phyloP scores from a whole-genome alignment of 345 rosid genomes.

The Eucalyptus paniculata region DNA sequence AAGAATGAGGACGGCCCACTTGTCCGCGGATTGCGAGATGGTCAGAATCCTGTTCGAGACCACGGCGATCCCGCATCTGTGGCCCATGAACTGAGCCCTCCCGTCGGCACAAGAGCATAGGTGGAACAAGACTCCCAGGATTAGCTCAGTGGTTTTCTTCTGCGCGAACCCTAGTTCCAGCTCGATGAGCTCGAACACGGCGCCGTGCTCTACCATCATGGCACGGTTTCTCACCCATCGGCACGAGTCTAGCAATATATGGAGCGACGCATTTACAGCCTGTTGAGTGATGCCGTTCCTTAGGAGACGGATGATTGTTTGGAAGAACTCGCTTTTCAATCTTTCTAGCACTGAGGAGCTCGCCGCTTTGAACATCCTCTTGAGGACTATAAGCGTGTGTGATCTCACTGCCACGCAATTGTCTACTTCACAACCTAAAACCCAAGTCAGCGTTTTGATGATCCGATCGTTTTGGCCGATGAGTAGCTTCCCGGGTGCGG shows the following conservation, averaged over 20 bases:
- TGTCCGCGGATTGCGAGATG: slow-evolving; percentile 38
- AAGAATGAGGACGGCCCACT: slow-evolving; percentile 43
- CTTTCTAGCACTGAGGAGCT: slow-evolving; percentile 26
- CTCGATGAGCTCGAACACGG: slow-evolving; percentile 46
- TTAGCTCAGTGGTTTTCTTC: slow-evolving; percentile 38
- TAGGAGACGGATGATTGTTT: slow-evolving; percentile 23
- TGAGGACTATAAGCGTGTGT: slow-evolving; percentile 22
- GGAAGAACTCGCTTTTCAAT: slow-evolving; percentile 26
- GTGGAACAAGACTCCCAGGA: slow-evolving; percentile 35
- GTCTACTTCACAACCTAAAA: slow-evolving; percentile 13
- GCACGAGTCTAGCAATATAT: slow-evolving; percentile 33
- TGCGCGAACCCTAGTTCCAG: slow-evolving; percentile 31
- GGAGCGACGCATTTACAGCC: slow-evolving; percentile 36
- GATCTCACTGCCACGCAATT: slow-evolving; percentile 14
- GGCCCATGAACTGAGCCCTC: slow-evolving; percentile 46
- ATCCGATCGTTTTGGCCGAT: slow-evolving; percentile 12
- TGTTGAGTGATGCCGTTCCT: slow-evolving; percentile 19
- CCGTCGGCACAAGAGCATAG: slow-evolving; percentile 71
- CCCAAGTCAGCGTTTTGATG: slow-evolving; percentile 38
- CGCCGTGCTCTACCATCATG: slow-evolving; percentile 41
- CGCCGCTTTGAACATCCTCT: slow-evolving; percentile 15
- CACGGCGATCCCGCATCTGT: slow-evolving; percentile 42
- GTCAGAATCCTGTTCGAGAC: slow-evolving; percentile 37
- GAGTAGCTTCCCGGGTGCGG: slow-evolving; percentile 7
- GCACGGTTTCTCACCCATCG: slow-evolving; percentile 43